Base-by-base conservation (phyloP, 441 rosid species). In the Manihot esculenta region DNA sequence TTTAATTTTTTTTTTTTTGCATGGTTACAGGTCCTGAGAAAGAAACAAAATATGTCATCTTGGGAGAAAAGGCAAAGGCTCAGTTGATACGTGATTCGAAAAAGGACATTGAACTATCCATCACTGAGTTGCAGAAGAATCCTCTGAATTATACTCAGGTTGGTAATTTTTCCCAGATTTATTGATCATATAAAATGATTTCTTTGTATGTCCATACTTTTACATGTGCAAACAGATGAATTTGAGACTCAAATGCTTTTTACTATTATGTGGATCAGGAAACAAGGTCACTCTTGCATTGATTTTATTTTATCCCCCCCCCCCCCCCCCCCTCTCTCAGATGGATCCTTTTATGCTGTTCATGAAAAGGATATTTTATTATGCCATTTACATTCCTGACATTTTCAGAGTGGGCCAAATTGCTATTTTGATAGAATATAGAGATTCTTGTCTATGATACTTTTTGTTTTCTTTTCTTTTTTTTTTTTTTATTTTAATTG, bases 21-120 rank as follows among this genome's bases (percentile, higher is more conserved):
- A 33, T 72, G 59, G 26, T 55, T 56, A 44, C 66, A 92, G 99
- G 96, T 72, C 97, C 99, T 66, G 97, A 90, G 33, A 92, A 92
- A 62, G 96, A 86, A 80, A 76, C 84, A 56, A 88, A 87, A 70
- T 94, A 86, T 84, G 99, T 92, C 11, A 59, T 92, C 24, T 72
- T 94, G 49, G 99, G 99, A 64, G 99, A 94, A 78, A 94, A 94
- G 80, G 99, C 93, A 26, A 94, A 83, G 81, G 93, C 88, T 74
- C 88, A 83, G 70, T 66, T 92, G 86, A 13, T 84, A 5, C 97
- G 99, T 57, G 97, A 92, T 79, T 90, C 99, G n/a, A 93, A 85
- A 86, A 83, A 90, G 55, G 81, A 86, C 63, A 89, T 92, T 66
- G 79, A 69, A 73, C 72, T 94, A 69, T 50, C 62, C 69, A 75